Percentiles rank a stretch among this genome's conserved stretches.
These are phyloP conservation scores for Russula abietina DNA, from an alignment of 768 basidiomycete genomes.

Conservation along the genomic window DNA sequence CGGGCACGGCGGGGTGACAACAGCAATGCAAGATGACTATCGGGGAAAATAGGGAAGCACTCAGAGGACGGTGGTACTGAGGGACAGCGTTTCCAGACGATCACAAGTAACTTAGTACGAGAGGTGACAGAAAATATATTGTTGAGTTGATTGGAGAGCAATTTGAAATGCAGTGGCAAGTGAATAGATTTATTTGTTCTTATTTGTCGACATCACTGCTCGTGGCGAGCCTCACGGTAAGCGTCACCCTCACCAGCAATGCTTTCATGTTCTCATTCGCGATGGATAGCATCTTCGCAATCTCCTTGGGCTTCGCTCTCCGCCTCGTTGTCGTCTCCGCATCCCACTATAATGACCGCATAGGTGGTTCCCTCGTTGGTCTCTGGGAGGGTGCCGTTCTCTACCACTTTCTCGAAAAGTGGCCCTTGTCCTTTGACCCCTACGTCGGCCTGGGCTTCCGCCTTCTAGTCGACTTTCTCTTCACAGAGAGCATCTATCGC, in stretches of 20 bases:
- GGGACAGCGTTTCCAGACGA: neutral
- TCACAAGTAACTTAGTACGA: neutral
- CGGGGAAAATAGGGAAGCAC: neutral
- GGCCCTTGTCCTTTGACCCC: constrained; percentile 60
- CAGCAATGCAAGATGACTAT: neutral
- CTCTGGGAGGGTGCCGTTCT: constrained; percentile 76
- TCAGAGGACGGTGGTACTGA: neutral
- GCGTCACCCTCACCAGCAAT: neutral
- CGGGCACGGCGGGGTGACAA: no score
- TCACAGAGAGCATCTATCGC: constrained; percentile 49
- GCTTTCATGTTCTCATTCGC: constrained; percentile 15
- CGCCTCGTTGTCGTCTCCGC: constrained; percentile 56
- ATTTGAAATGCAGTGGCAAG: no score
- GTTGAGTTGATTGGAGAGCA: no score
- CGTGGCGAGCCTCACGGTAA: neutral
- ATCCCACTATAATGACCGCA: constrained; percentile 42
- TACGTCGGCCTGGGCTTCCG: constrained; percentile 62
- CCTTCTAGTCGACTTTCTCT: constrained; percentile 64
- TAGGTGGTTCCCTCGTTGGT: constrained; percentile 63
- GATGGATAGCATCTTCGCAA: constrained; percentile 70
- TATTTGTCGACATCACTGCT: neutral
- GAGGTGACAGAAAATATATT: no score
- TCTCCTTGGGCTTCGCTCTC: constrained; percentile 58
- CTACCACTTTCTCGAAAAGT: constrained; percentile 63
- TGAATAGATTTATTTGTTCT: neutral